These are phyloP conservation scores for Starmerella apis DNA, from an alignment of 805 yeast species.

Conservation along the genomic window DNA sequence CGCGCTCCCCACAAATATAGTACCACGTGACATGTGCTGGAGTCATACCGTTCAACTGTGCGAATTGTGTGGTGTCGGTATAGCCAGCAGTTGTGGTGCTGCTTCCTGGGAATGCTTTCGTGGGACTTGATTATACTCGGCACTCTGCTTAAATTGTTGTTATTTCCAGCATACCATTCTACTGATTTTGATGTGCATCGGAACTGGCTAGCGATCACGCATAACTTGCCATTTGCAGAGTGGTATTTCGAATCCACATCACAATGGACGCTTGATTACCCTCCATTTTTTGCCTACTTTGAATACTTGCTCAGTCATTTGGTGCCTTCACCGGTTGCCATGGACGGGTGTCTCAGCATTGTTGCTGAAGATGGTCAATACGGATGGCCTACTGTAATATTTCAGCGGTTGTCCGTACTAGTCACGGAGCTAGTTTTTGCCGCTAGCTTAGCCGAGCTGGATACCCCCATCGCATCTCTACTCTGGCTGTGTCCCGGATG, in stretches of 20 bases:
- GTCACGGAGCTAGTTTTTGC: constrained; percentile 63
- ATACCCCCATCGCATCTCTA: constrained; percentile 56
- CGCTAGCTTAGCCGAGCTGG: constrained; percentile 23
- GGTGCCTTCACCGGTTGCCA: constrained; percentile 51
- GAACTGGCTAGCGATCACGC: constrained; percentile 91
- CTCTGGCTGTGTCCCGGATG: constrained; percentile 82
- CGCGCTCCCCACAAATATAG: too few relatives aligned
- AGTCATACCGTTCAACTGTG: background rate
- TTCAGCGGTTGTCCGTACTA: constrained; percentile 75
- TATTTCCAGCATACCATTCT: constrained; percentile 76
- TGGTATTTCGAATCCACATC: constrained; percentile 80
- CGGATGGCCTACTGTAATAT: constrained; percentile 68
- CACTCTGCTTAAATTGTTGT: constrained; percentile 34
- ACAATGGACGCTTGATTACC: constrained; percentile 94
- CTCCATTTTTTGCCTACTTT: constrained; percentile 94
- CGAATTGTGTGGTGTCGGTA: too few relatives aligned
- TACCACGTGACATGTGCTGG: too few relatives aligned
- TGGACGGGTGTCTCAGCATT: constrained; percentile 71
- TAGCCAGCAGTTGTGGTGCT: too few relatives aligned
- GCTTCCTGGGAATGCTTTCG: background rate
- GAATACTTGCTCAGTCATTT: constrained; percentile 69
- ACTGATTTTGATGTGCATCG: constrained; percentile 97
- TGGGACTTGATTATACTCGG: constrained; percentile 15
- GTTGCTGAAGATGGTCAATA: constrained; percentile 49
- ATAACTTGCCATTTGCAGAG: constrained; percentile 54